phyloP scores from a whole-genome alignment of 352 stramenopile genomes.

The Phytophthora nicotianae region DNA sequence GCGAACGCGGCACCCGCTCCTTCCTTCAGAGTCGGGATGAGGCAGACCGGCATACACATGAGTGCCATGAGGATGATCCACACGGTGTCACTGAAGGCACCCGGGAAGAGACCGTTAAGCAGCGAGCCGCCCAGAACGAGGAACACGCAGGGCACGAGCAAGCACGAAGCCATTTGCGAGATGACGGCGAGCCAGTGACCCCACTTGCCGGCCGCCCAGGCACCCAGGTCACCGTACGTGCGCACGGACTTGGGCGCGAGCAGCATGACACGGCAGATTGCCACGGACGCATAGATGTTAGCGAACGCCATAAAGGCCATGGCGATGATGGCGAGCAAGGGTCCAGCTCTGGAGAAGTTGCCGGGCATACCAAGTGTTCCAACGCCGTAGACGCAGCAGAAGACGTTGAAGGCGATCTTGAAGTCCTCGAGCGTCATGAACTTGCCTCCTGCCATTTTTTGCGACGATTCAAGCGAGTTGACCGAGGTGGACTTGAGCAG shows the following conservation, averaged over 20 bases:
- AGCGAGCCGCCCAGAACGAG: constrained; percentile 23
- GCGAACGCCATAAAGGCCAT: constrained; percentile 66
- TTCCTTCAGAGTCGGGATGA: constrained; percentile 64
- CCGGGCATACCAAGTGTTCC: constrained; percentile 31
- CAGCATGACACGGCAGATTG: constrained; percentile 57
- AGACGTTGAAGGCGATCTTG: constrained; percentile 33
- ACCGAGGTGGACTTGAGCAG: constrained; percentile 2
- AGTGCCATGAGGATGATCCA: constrained; percentile 69
- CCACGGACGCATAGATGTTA: constrained; percentile 61
- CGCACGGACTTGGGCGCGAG: constrained; percentile 48
- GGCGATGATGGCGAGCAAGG: constrained; percentile 36
- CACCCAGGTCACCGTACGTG: constrained; percentile 60
- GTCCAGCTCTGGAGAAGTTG: constrained; percentile 22
- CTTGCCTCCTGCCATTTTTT: constrained; percentile 7
- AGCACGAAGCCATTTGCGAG: constrained; percentile 50
- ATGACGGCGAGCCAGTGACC: constrained; percentile 54
- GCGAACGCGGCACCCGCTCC: constrained; percentile 49
- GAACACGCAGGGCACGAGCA: constrained; percentile 51
- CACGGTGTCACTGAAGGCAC: constrained; percentile 37
- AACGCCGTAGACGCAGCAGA: constrained; percentile 30
- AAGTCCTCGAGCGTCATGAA: constrained; percentile 25
- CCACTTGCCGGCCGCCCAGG: constrained; percentile 54
- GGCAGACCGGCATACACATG: constrained; percentile 48
- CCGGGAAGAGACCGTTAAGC: constrained; percentile 19
- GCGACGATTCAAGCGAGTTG: constrained; percentile 1